Base-by-base conservation (phyloP, 2,329 filamentous ascomycete genomes). In the Diaporthe vaccinii region DNA sequence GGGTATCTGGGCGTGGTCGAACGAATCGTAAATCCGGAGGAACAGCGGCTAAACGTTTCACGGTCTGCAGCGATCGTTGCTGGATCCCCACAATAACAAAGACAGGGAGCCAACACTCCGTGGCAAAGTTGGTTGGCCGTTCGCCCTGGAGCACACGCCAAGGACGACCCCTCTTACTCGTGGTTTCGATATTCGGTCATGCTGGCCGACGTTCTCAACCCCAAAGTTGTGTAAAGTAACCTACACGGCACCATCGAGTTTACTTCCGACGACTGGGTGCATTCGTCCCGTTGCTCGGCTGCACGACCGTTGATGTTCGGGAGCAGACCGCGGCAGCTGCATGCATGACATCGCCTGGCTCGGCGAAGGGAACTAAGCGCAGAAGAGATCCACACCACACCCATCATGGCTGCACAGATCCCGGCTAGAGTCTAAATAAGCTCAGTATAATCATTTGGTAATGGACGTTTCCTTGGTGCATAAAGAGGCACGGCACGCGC, bases 381-480 rank as follows among this genome's bases (percentile, higher is more conserved):
- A 41, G 34, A 28, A 15, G 22, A 22, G 65, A 55, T 69, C 65
- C 65, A 69, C 65, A 69, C 34, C 65, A 55, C 7, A 5, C 44
- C n/a, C 62, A 9, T 3, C 44, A 3, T 4, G 39, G 46, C 65
- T 39, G 65, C 65, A 39, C 65, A 39, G 31, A 72, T 49, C 31
- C 39, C n/a, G 61, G 51, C 65, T 34, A 46, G 72, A 55, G 31
- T 70, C 53, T 74, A 70, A 59, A 74, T 74, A 74, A 70, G 62
- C 53, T 70, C 61, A 49, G 34, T 55, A 70, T 74, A 74, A 74
- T 74, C 62, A 70, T 70, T 74, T 70, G 44, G 62, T 74, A 74
- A 74, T 74, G 28, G 39, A 25, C 36, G 49, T 49, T 28, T 25
- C 6, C 51, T 34, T 49, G 22, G 39, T 57, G 58, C 62, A 36